phyloP scores from a whole-genome alignment of 345 rosid species.

The Stellera chamaejasme region DNA sequence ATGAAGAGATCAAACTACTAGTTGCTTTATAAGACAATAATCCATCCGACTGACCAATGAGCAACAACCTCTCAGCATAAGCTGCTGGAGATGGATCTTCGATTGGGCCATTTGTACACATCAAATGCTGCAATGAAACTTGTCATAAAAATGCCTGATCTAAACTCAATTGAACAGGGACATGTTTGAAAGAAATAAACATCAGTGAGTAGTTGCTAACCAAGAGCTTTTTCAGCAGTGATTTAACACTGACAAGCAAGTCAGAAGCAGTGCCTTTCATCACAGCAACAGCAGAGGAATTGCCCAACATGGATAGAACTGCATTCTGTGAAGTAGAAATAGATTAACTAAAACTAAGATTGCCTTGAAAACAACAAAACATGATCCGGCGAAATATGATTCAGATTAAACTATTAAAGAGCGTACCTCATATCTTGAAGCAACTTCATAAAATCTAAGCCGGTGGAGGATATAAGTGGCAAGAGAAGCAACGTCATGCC shows the following conservation, averaged over 20 bases:
- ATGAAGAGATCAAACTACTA: constrained; percentile 61
- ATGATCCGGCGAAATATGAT: constrained; percentile 4
- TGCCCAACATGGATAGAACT: constrained; percentile 54
- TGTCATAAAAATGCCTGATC: constrained; percentile 16
- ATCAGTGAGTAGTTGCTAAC: constrained; percentile 36
- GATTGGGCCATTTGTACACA: constrained; percentile 57
- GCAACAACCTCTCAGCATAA: constrained; percentile 52
- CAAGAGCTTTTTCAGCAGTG: constrained; percentile 76
- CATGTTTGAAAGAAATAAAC: constrained; percentile 12
- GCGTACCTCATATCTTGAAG: constrained; percentile 84
- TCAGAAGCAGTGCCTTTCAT: constrained; percentile 26
- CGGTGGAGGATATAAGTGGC: constrained; percentile 76
- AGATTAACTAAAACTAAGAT: constrained; percentile 1
- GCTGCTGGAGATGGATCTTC: constrained; percentile 92
- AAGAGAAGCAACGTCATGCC: constrained; percentile 82
- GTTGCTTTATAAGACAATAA: constrained; percentile 74
- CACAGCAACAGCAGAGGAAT: constrained; percentile 35
- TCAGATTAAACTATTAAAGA: constrained; percentile 10
- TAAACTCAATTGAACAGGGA: constrained; percentile 5
- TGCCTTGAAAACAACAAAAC: constrained; percentile 3
- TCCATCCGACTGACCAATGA: constrained; percentile 67
- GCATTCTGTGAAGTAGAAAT: constrained; percentile 49
- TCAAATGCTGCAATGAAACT: constrained; percentile 61
- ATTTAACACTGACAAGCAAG: constrained; percentile 48
- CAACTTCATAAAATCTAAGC: constrained; percentile 80